Percentiles rank a stretch among this genome's conserved stretches.
phyloP scores from a whole-genome alignment of 2,329 filamentous ascomycete species.

The Penicillium frequentans region DNA sequence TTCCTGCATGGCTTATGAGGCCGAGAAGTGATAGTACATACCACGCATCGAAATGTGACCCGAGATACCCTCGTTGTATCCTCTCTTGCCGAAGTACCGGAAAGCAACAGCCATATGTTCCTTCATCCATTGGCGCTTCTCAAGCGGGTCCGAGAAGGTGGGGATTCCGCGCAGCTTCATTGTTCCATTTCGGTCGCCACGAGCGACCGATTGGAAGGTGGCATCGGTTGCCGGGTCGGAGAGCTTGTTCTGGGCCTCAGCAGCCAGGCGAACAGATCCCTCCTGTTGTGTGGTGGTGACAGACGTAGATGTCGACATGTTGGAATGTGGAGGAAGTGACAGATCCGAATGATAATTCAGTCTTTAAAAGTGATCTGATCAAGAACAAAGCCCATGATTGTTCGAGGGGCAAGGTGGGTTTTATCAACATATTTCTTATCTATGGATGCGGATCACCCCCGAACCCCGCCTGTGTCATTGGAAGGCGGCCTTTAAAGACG shows the following conservation, averaged over 20 bases:
- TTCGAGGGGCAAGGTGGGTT: neutral
- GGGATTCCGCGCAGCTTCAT: conserved; percentile 41
- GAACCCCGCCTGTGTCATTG: conserved; percentile 16
- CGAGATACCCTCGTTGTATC: conserved; percentile 43
- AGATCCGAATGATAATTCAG: neutral
- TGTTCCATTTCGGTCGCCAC: conserved; percentile 35
- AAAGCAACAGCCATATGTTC: conserved; percentile 48
- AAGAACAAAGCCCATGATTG: neutral
- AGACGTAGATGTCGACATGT: conserved; percentile 20
- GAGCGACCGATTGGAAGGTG: conserved; percentile 36
- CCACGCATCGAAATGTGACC: conserved; percentile 45
- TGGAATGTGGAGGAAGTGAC: neutral
- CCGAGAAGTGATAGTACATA: conserved; percentile 3
- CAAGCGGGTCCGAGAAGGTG: conserved; percentile 40
- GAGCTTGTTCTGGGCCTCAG: conserved; percentile 20
- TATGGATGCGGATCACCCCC: conserved; percentile 8
- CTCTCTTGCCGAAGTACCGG: conserved; percentile 42
- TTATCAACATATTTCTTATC: conserved; percentile 13
- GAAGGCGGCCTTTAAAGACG: conserved; percentile 15
- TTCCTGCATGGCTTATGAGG: neutral
- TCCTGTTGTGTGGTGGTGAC: conserved; percentile 11
- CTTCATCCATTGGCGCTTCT: conserved; percentile 55
- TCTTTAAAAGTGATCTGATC: neutral
- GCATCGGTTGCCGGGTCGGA: conserved; percentile 26
- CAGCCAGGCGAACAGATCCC: conserved; percentile 19